phyloP scores from a whole-genome alignment of 2,329 filamentous ascomycete genomes.

The Beauveria caledonica region DNA sequence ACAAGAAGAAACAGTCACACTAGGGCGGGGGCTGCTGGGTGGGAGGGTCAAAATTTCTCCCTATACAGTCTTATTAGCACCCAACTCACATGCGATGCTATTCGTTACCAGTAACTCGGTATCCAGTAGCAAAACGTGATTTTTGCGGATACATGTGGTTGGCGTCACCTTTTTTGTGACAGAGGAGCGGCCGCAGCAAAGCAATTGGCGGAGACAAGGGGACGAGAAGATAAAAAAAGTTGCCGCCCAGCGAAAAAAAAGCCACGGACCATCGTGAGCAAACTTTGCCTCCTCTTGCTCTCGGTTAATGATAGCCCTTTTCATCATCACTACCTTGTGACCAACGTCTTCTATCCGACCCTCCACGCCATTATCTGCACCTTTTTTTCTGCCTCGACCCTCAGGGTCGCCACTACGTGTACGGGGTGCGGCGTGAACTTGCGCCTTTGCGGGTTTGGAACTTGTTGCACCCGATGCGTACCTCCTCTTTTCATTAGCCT shows the following conservation, averaged over 20 bases:
- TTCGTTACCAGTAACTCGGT: constrained; percentile 1
- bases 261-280: background rate
- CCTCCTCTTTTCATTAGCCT: background rate
- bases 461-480: background rate
- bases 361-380: background rate
- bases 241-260: background rate
- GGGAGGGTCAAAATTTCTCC: background rate
- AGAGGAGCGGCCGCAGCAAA: background rate
- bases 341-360: background rate
- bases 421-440: background rate
- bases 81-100: background rate
- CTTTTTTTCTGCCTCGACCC: background rate
- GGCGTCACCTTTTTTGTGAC: background rate
- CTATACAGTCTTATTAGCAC: constrained; percentile 7
- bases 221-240: background rate
- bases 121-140: background rate
- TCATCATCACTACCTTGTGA: background rate
- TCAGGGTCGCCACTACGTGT: background rate
- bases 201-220: background rate
- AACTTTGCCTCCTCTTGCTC: background rate
- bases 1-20: background rate
- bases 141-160: background rate
- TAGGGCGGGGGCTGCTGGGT: background rate
- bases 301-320: background rate
- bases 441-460: background rate